Base-by-base conservation (phyloP, 345 rosid genomes). In the Populus ilicifolia region DNA sequence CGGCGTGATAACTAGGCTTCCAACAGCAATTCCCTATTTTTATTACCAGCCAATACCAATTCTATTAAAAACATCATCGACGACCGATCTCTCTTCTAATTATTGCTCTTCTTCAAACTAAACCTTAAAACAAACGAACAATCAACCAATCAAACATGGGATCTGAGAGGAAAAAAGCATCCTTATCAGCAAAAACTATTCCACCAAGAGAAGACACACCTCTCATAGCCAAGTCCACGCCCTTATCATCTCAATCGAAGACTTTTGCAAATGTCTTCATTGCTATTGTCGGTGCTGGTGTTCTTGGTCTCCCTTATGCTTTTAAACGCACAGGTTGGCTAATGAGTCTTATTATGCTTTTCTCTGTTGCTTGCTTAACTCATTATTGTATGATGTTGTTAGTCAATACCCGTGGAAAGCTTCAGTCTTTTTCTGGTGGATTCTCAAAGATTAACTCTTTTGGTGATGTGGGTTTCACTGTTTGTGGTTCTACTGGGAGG, bases 251-350 rank as follows among this genome's bases (percentile, higher is more conserved):
- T 29, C 94, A 78, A 41, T 75, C 86, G 73, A 95, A 95, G 85
- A 93, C 98, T 66, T 86, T 93, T 64, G 98, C 98, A 69, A 95
- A 95, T 78, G 89, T 93, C 63, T 95, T 95, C 90, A 94, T 94
- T 2, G 89, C 97, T 21, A 79, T 91, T 23, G 97, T 93, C 0
- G 98, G 97, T 20, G 92, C 98, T 25, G 99, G 98, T 59, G 97
- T 95, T 69, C 81, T 95, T 2, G 99, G 99, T 21, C 87, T 95
- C 17, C 98, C 99, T 18, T 93, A 93, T 84, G 81, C 94, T 48
- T 93, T 95, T 81, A 95, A 89, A 84, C 95, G 92, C 43, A 90
- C 93, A 35, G 98, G 98, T 14, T 95, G 99, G 98, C 67, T 92
- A 83, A 83, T 83, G 90, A 85, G 96, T 66, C 83, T 90, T 8